Conservation (phyloP, 2,329 filamentous ascomycete species). For the Colletotrichum paranaense region DNA sequence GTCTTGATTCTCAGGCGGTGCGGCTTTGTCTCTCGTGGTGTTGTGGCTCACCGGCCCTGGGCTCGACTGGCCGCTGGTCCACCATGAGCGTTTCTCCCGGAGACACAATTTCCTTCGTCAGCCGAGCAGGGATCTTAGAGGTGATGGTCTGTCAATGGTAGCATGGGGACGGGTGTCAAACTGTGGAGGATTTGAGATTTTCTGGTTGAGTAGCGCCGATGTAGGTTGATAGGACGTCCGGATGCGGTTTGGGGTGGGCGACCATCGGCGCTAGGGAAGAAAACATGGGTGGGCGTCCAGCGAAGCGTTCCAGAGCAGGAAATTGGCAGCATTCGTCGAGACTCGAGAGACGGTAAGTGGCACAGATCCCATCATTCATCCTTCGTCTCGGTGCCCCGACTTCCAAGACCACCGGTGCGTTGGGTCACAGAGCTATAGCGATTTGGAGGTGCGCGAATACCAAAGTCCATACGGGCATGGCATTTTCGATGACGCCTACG, state of each 20-base stretch:
- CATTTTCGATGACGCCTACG: constrained; percentile 26
- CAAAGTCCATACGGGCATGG: not conserved
- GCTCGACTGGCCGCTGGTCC: constrained; percentile 7
- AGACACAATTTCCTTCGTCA: constrained; percentile 16
- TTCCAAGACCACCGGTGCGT: not conserved
- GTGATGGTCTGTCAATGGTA: constrained; percentile 15
- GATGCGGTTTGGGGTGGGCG: constrained; percentile 20
- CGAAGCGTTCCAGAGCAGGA: constrained; percentile 25
- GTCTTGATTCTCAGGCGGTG: not conserved
- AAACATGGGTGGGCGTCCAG: not conserved
- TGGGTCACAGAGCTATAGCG: not conserved
- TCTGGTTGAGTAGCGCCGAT: constrained; percentile 29
- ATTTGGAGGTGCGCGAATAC: not conserved
- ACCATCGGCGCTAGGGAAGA: constrained; percentile 16
- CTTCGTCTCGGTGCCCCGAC: not conserved
- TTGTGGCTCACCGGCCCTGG: not conserved
- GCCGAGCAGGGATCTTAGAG: constrained; percentile 19
- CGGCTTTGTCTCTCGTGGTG: not conserved
- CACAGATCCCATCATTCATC: constrained; percentile 14
- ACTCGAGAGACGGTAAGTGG: not conserved
- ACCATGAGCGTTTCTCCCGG: not conserved
- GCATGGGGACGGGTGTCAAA: constrained; percentile 5
- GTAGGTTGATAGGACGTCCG: constrained; percentile 10
- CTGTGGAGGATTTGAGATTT: constrained; percentile 33
- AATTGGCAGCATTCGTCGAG: constrained; percentile 14